Evolutionary conservation across 2,329 filamentous ascomycete species (phyloP).

Genomic region (Exophiala phaeomuriformis): DNA sequence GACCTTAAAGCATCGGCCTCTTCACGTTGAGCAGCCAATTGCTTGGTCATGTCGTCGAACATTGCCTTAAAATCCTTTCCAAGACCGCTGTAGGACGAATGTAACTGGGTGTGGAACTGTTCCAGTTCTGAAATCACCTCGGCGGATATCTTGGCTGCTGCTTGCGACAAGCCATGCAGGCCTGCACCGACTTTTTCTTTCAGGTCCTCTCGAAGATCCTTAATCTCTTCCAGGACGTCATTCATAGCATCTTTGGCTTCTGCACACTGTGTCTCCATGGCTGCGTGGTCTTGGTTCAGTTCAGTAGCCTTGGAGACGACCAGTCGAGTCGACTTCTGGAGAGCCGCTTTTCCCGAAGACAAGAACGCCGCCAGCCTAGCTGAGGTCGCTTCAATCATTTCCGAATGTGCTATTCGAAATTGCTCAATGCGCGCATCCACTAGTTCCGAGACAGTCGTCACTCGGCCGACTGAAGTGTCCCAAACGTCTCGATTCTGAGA

Average conservation of each 20-base stretch:
- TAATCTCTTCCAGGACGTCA: slow-evolving; percentile 83
- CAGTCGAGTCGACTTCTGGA: slow-evolving; percentile 62
- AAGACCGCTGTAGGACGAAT: slow-evolving; percentile 73
- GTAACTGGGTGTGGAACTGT: slow-evolving; percentile 73
- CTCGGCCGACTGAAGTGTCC: slow-evolving; percentile 66
- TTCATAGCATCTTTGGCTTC: slow-evolving; percentile 78
- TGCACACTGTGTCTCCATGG: slow-evolving; percentile 49
- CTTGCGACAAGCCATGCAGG: slow-evolving; percentile 70
- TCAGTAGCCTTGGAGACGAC: slow-evolving; percentile 60
- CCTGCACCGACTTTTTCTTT: slow-evolving; percentile 80
- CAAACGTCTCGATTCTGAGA: slow-evolving; percentile 70
- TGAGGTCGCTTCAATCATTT: slow-evolving; percentile 61
- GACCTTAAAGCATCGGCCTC: slow-evolving; percentile 67
- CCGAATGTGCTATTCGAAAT: slow-evolving; percentile 65
- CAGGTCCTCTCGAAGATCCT: slow-evolving; percentile 77
- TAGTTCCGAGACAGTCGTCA: slow-evolving; percentile 65
- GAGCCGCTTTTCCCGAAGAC: slow-evolving; percentile 61
- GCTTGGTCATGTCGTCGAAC: slow-evolving; percentile 71
- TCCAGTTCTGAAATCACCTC: slow-evolving; percentile 81
- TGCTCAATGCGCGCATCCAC: slow-evolving; percentile 68
- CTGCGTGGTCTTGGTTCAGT: slow-evolving; percentile 61
- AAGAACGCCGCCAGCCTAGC: slow-evolving; percentile 71
- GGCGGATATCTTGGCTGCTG: slow-evolving; percentile 79
- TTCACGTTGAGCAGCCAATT: slow-evolving; percentile 66
- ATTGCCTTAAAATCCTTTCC: slow-evolving; percentile 78